A percentile compares a stretch with the other conserved stretches of the same genome.
Evolutionary conservation across 2,329 filamentous ascomycete genomes (phyloP).

Genomic region (Aspergillus pseudotamarii): DNA sequence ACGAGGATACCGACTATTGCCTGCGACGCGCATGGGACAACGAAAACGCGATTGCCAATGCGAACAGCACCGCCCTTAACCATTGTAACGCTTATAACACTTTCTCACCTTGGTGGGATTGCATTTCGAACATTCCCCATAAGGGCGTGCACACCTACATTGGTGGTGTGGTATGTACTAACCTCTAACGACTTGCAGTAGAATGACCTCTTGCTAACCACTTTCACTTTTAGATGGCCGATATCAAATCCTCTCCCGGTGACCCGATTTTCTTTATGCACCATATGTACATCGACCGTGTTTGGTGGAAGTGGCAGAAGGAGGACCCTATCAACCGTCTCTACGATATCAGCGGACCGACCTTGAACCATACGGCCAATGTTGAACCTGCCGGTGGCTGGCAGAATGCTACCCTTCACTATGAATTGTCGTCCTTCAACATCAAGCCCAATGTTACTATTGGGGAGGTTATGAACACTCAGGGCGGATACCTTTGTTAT

Average conservation of each 20-base stretch:
- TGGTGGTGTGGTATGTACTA: slow-evolving; percentile 9
- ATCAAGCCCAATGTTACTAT: slow-evolving; percentile 13
- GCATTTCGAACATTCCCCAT: slow-evolving; percentile 13
- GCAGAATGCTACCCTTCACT: slow-evolving; percentile 12
- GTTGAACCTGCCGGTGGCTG: slow-evolving; percentile 10
- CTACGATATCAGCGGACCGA: slow-evolving; percentile 12
- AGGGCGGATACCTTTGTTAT: slow-evolving; percentile 14
- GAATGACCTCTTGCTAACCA: neutral
- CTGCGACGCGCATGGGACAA: slow-evolving; percentile 13
- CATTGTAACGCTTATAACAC: slow-evolving; percentile 10
- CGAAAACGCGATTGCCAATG: neutral
- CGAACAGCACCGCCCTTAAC: neutral
- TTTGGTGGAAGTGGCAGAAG: slow-evolving; percentile 14
- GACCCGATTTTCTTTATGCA: slow-evolving; percentile 16
- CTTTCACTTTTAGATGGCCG: neutral
- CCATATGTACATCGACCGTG: slow-evolving; percentile 12
- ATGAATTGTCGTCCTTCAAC: slow-evolving; percentile 7
- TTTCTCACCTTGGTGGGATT: slow-evolving; percentile 13
- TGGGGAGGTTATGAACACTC: slow-evolving; percentile 12
- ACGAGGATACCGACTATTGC: slow-evolving; percentile 14
- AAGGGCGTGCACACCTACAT: slow-evolving; percentile 15
- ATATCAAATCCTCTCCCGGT: slow-evolving; percentile 14
- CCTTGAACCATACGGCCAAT: slow-evolving; percentile 12
- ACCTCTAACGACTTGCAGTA: fast-evolving
- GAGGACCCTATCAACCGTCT: slow-evolving; percentile 9